phyloP scores from a whole-genome alignment of 305 asterid genomes.

The Petunia hybrid region DNA sequence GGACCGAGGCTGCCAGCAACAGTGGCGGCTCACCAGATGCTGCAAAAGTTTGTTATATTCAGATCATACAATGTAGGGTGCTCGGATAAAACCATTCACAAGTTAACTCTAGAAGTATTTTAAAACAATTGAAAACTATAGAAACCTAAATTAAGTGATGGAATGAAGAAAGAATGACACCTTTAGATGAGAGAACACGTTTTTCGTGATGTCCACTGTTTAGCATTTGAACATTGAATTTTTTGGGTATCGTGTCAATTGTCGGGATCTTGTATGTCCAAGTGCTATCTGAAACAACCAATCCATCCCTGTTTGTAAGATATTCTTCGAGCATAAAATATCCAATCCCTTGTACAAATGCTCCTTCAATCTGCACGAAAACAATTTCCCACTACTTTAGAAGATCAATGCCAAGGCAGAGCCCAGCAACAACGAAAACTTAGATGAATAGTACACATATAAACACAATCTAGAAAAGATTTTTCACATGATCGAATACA shows the following conservation, averaged over 20 bases:
- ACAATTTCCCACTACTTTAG: neutral
- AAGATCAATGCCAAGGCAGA: no score
- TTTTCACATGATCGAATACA: neutral
- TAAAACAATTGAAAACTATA: neutral
- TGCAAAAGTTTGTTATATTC: conserved; percentile 33
- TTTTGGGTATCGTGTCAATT: conserved; percentile 74
- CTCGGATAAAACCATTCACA: neutral
- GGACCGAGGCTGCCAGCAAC: conserved; percentile 73
- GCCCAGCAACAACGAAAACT: neutral
- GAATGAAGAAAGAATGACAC: conserved; percentile 41
- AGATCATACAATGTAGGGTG: neutral
- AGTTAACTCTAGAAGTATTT: neutral
- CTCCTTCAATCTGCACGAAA: conserved; percentile 77
- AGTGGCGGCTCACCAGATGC: conserved; percentile 91
- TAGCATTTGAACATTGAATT: conserved; percentile 64
- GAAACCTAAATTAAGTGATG: neutral
- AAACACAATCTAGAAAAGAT: neutral
- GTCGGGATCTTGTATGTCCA: conserved; percentile 94
- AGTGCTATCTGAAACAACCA: conserved; percentile 59
- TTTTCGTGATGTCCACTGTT: conserved; percentile 68
- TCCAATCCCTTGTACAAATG: conserved; percentile 89
- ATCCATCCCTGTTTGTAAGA: conserved; percentile 60
- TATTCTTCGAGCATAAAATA: conserved; percentile 87
- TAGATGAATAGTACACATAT: neutral
- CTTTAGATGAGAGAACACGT: conserved; percentile 85